phyloP scores from a whole-genome alignment of 2,329 filamentous ascomycete species.

The Curvularia hawaiiensis region DNA sequence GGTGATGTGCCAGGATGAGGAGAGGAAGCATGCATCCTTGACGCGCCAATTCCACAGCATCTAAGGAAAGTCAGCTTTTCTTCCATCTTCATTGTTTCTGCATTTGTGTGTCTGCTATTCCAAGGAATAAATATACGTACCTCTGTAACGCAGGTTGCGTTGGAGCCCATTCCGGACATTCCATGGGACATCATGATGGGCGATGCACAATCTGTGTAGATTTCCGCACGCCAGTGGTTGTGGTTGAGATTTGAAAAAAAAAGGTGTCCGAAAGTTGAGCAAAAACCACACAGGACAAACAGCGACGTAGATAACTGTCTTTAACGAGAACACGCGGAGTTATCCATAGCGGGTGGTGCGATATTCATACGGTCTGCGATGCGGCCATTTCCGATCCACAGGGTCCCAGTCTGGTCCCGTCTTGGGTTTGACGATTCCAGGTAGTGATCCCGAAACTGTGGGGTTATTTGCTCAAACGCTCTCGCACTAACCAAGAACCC shows the following conservation, averaged over 20 bases:
- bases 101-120: background rate
- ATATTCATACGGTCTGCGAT: slow-evolving; percentile 19
- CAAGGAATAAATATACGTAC: slow-evolving; percentile 24
- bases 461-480: slow-evolving; percentile 41
- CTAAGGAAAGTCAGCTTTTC: slow-evolving; percentile 48
- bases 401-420: slow-evolving; percentile 2
- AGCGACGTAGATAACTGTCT: background rate
- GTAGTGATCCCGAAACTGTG: slow-evolving; percentile 23
- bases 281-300: background rate
- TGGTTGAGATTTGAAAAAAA: background rate
- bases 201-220: slow-evolving; percentile 8
- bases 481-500: slow-evolving; percentile 24
- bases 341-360: slow-evolving; percentile 6
- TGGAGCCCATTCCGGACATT: slow-evolving; percentile 19
- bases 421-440: slow-evolving; percentile 3
- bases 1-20: slow-evolving; percentile 70
- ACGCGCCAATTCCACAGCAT: slow-evolving; percentile 85
- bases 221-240: background rate
- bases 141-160: slow-evolving; percentile 47
- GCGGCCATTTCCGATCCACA: slow-evolving; percentile 12
- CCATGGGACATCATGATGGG: slow-evolving; percentile 21
- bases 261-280: background rate
- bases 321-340: background rate
- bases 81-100: background rate
- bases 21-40: slow-evolving; percentile 73